Percentiles rank a stretch among this genome's conserved stretches.
Evolutionary conservation across 768 basidiomycete genomes (phyloP).

Genomic region (Mycena sanguinolenta): DNA sequence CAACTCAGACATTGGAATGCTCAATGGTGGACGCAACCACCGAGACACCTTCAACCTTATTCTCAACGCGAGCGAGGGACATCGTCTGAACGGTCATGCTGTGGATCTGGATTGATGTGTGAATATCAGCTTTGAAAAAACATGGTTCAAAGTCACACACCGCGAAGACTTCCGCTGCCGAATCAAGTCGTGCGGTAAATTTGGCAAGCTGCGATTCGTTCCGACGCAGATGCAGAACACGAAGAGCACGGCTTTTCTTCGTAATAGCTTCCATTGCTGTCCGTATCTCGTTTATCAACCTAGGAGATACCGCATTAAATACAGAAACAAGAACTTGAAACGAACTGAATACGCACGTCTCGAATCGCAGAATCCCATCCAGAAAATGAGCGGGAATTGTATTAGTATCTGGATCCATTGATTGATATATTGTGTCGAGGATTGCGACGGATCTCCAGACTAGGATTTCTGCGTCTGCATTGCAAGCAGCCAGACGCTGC

Average conservation of each 20-base stretch:
- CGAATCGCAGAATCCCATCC: conserved; percentile 1
- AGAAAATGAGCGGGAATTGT: conserved; percentile 1
- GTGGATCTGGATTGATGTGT: not conserved
- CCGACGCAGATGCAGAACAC: conserved; percentile 4
- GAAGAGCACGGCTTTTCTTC: not conserved
- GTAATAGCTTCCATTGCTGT: not conserved
- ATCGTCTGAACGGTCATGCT: not conserved
- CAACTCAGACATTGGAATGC: conserved; percentile 3
- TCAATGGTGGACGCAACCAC: not conserved
- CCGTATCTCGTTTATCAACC: conserved; percentile 7
- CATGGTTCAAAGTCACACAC: not conserved
- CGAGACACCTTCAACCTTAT: not conserved
- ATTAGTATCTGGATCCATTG: not conserved
- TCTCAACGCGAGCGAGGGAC: conserved; percentile 8
- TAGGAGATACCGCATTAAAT: not conserved
- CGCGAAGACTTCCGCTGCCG: not conserved
- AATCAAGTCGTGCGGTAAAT: conserved; percentile 11
- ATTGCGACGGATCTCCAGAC: conserved; percentile 7
- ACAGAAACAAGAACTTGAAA: not conserved
- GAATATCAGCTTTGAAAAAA: not conserved
- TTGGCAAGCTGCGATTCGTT: conserved; percentile 15
- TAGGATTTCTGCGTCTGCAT: conserved; percentile 1
- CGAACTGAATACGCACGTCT: conserved; percentile 7
- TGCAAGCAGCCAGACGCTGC: conserved; percentile 9
- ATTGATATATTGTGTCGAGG: conserved; percentile 10